Evolutionary conservation across 2,329 filamentous ascomycete species (phyloP).

Genomic region (Purpureocillium lavendulum): DNA sequence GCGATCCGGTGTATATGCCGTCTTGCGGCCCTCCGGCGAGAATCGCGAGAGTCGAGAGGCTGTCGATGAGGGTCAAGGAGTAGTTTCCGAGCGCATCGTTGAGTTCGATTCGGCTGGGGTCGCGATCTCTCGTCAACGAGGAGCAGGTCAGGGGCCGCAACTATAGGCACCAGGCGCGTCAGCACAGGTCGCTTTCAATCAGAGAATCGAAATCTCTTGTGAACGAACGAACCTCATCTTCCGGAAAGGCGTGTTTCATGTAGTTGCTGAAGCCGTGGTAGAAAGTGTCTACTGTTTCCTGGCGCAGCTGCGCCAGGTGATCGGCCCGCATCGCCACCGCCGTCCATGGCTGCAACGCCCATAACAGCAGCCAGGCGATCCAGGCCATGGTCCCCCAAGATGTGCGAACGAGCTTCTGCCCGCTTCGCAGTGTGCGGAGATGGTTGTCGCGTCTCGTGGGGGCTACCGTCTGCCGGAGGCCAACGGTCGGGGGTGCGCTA

Average conservation of each 20-base stretch:
- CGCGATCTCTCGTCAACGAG: conserved; percentile 74
- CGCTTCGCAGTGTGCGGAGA: too few species aligned
- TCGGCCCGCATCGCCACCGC: conserved; percentile 44
- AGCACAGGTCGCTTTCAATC: not conserved
- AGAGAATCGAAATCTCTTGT: not conserved
- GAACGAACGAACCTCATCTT: conserved; percentile 61
- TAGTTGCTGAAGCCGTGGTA: conserved; percentile 97
- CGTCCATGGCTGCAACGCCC: conserved; percentile 31
- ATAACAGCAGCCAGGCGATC: conserved; percentile 12
- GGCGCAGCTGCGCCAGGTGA: conserved; percentile 46
- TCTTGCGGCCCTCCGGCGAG: conserved; percentile 62
- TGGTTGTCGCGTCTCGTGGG: too few species aligned
- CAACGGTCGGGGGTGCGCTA: not conserved
- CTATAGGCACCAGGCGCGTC: conserved; percentile 27
- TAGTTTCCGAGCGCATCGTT: conserved; percentile 98
- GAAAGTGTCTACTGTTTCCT: conserved; percentile 70
- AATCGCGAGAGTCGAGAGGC: conserved; percentile 86
- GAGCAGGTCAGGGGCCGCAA: conserved; percentile 78
- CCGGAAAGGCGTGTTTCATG: conserved; percentile 87
- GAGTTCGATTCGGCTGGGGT: conserved; percentile 70
- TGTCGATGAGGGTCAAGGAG: conserved; percentile 91
- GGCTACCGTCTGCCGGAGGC: too few species aligned
- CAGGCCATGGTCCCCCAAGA: too few species aligned
- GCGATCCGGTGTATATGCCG: conserved; percentile 24
- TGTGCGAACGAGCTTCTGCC: too few species aligned